Conservation (phyloP, 768 basidiomycete species). For the Lentinula lateritia region DNA sequence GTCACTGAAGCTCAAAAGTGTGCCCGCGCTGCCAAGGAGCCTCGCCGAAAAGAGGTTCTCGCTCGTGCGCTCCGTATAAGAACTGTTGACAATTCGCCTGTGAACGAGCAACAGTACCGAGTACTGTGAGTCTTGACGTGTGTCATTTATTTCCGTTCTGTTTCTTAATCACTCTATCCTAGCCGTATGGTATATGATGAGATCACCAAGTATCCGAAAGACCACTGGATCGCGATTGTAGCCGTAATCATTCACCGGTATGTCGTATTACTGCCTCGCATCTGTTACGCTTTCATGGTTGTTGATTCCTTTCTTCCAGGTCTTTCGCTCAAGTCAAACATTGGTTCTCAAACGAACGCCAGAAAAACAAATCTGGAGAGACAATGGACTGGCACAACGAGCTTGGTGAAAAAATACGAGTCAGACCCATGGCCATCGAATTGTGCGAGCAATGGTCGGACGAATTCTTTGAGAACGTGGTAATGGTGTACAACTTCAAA, state of each 20-base stretch:
- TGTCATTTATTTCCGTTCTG: background rate
- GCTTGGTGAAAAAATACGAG: slow-evolving; percentile 35
- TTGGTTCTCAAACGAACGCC: slow-evolving; percentile 65
- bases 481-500: slow-evolving; percentile 20
- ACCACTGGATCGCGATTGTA: slow-evolving; percentile 55
- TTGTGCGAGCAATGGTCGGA: slow-evolving; percentile 56
- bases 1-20: slow-evolving; percentile 8
- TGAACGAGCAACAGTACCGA: slow-evolving; percentile 48
- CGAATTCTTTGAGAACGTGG: slow-evolving; percentile 53
- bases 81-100: slow-evolving; percentile 40
- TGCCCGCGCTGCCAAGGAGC: slow-evolving; percentile 11
- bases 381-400: slow-evolving; percentile 27
- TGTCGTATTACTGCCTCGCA: slow-evolving; percentile 9
- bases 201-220: slow-evolving; percentile 60
- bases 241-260: slow-evolving; percentile 54
- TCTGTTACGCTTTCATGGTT: background rate
- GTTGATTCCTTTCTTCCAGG: slow-evolving; percentile 20
- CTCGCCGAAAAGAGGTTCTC: slow-evolving; percentile 12
- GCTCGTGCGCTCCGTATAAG: slow-evolving; percentile 12
- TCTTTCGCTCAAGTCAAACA: slow-evolving; percentile 60
- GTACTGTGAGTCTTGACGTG: slow-evolving; percentile 28
- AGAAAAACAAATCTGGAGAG: slow-evolving; percentile 33
- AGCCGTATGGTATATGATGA: slow-evolving; percentile 56
- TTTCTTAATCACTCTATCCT: background rate
- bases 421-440: slow-evolving; percentile 43